Conservation (phyloP, 2,329 filamentous ascomycete species). For the Aureobasidium sp. region DNA sequence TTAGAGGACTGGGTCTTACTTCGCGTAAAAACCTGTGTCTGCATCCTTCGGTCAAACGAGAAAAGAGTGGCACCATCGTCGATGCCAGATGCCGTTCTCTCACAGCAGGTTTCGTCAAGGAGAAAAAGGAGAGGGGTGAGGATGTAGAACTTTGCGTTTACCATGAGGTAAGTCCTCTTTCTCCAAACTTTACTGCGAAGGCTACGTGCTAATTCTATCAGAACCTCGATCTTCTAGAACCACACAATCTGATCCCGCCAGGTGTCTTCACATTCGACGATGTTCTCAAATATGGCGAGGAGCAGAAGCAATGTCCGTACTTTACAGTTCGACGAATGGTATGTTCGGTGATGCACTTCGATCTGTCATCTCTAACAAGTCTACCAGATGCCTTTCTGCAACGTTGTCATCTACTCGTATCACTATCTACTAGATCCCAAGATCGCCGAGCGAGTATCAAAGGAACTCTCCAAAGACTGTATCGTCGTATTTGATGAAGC, state of each 20-base stretch:
- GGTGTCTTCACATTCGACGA: conserved; percentile 94
- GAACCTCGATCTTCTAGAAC: conserved; percentile 90
- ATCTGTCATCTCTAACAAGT: neutral
- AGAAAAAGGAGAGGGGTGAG: conserved; percentile 93
- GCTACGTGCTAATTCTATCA: neutral
- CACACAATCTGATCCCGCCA: conserved; percentile 87
- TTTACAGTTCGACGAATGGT: conserved; percentile 88
- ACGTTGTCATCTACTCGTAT: conserved; percentile 99
- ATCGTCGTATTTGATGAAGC: conserved; percentile 99
- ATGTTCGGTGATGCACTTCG: neutral
- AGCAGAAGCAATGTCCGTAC: conserved; percentile 95
- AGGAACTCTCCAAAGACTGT: conserved; percentile 93
- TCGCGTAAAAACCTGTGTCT: conserved; percentile 96
- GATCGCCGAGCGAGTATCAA: conserved; percentile 90
- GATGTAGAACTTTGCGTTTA: conserved; percentile 92
- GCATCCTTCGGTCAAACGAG: conserved; percentile 89
- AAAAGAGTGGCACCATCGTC: conserved; percentile 90
- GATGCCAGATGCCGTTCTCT: conserved; percentile 93
- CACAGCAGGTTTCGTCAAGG: conserved; percentile 93
- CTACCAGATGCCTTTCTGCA: conserved; percentile 79
- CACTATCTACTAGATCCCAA: conserved; percentile 97
- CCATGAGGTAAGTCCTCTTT: conserved; percentile 51
- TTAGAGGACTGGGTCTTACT: conserved; percentile 81
- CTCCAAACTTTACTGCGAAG: conserved; percentile 23
- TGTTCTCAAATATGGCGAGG: conserved; percentile 79